Evolutionary conservation across 2,329 filamentous ascomycete genomes (phyloP).

Genomic region (Verticillium zaregamsianum): DNA sequence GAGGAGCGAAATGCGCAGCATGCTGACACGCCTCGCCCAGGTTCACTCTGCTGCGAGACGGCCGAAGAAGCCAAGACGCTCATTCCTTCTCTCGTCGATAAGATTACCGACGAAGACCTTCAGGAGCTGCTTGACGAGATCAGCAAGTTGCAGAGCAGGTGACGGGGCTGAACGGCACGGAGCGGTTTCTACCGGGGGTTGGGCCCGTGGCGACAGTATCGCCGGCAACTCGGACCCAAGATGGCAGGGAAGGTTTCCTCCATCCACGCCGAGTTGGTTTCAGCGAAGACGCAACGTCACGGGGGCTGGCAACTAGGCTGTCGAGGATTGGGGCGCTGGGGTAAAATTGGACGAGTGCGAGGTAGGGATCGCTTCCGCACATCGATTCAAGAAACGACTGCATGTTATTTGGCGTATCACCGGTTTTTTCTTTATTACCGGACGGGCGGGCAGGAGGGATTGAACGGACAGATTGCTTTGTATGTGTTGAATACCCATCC

Average conservation of each 20-base stretch:
- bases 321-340: background rate
- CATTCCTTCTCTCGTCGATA: constrained; percentile 83
- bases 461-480: background rate
- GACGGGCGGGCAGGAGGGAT: background rate
- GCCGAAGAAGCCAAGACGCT: constrained; percentile 95
- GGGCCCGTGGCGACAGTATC: too few species aligned
- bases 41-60: constrained; percentile 85
- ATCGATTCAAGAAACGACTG: background rate
- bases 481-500: constrained; percentile 2
- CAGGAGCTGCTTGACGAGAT: constrained; percentile 88
- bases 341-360: background rate
- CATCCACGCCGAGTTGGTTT: too few species aligned
- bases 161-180: constrained; percentile 3
- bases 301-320: background rate
- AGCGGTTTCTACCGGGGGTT: background rate
- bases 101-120: constrained; percentile 85
- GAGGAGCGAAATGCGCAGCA: background rate
- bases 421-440: background rate
- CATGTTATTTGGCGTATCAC: background rate
- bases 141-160: constrained; percentile 61
- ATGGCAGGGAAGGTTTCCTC: too few species aligned
- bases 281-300: background rate
- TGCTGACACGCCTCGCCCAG: constrained; percentile 39
- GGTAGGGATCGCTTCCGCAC: background rate
- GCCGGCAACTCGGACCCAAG: too few species aligned